Evolutionary conservation across 345 rosid species (phyloP).

Genomic region (Raphanus raphanistrum): DNA sequence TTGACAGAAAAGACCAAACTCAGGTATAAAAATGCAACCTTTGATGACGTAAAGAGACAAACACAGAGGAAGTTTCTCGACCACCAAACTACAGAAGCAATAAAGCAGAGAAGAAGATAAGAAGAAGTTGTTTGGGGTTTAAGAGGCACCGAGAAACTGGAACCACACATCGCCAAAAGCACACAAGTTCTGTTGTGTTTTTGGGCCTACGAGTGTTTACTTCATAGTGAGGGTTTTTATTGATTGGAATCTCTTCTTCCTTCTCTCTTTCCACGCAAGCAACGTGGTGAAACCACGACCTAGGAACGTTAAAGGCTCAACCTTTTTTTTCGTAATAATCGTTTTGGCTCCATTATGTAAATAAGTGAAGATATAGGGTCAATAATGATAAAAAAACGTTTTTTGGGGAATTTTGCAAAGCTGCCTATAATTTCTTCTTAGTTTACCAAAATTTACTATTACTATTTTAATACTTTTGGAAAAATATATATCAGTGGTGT

Average conservation of each 20-base stretch:
- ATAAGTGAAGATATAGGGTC: background rate
- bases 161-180: constrained; percentile 55
- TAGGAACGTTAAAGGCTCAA: constrained; percentile 16
- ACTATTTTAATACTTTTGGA: background rate
- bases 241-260: constrained; percentile 11
- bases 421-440: background rate
- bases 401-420: background rate
- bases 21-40: constrained; percentile 15
- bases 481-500: background rate
- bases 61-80: constrained; percentile 30
- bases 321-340: background rate
- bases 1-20: constrained; percentile 22
- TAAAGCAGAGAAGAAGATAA: constrained; percentile 10
- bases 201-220: constrained; percentile 29
- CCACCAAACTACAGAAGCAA: constrained; percentile 19
- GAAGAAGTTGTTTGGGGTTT: constrained; percentile 35
- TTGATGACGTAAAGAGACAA: constrained; percentile 25
- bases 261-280: constrained; percentile 43
- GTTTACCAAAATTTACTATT: too few relatives aligned
- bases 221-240: constrained; percentile 16
- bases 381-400: background rate
- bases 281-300: constrained; percentile 44
- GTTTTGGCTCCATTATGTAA: constrained; percentile 10
- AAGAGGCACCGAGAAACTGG: constrained; percentile 41
- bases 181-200: constrained; percentile 11